These are phyloP conservation scores for Spathaspora boniae DNA, from an alignment of 805 yeast species.

Conservation along the genomic window DNA sequence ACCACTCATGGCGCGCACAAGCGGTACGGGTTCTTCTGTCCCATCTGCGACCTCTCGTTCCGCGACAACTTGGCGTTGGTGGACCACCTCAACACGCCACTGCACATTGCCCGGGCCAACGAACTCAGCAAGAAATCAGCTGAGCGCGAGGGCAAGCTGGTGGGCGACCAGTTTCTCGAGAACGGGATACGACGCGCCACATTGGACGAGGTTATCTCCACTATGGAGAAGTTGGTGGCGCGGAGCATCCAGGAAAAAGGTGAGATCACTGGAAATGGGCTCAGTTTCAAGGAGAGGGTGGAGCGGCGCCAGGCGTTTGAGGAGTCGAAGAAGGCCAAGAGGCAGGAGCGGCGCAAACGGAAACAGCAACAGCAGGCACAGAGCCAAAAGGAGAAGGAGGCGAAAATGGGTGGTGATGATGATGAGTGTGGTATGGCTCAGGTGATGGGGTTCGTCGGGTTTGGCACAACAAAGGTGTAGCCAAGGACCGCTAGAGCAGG, in stretches of 20 bases:
- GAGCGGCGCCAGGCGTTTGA: constrained; percentile 37
- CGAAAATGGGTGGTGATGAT: constrained; percentile 4
- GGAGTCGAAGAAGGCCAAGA: constrained; percentile 27
- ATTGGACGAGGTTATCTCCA: constrained; percentile 27
- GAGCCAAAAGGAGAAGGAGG: constrained; percentile 12
- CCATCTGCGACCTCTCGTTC: constrained; percentile 72
- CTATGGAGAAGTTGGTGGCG: constrained; percentile 27
- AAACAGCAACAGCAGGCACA: constrained; percentile 19
- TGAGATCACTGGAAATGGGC: constrained; percentile 14
- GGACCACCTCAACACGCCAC: constrained; percentile 79
- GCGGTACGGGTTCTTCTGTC: constrained; percentile 85
- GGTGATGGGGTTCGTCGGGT: constrained; percentile 61
- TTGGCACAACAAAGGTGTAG: constrained; percentile 46
- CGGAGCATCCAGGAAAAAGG: constrained; percentile 8
- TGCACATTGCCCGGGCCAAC: constrained; percentile 47
- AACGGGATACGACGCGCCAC: constrained; percentile 36
- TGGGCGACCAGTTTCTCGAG: constrained; percentile 19
- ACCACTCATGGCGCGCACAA: constrained; percentile 35
- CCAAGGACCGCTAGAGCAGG: not conserved
- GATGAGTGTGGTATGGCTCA: constrained; percentile 23
- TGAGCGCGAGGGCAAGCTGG: constrained; percentile 9
- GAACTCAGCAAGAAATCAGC: constrained; percentile 7
- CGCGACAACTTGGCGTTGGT: constrained; percentile 78
- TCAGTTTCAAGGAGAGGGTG: constrained; percentile 39
- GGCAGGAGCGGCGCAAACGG: too few species aligned